phyloP scores from a whole-genome alignment of 179 eudicot species.

The Silene noctiflora region DNA sequence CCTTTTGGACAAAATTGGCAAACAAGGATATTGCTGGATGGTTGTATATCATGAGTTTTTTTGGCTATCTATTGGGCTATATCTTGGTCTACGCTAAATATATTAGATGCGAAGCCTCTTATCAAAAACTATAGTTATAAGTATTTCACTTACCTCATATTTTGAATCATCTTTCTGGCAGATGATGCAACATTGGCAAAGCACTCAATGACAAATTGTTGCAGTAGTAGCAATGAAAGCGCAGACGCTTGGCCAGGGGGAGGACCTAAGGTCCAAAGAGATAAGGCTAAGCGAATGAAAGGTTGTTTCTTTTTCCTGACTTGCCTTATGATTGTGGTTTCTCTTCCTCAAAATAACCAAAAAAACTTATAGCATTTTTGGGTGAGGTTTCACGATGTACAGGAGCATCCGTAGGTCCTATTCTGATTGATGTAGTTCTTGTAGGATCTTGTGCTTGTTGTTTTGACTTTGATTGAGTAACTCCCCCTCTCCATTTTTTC shows the following conservation, averaged over 20 bases:
- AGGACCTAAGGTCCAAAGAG: slow-evolving; percentile 35
- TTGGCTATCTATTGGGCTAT: not conserved
- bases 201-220: slow-evolving; percentile 30
- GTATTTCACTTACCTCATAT: not conserved
- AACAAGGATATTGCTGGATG: not conserved
- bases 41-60: not conserved
- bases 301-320: slow-evolving; percentile 31
- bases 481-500: not conserved
- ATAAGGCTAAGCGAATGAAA: slow-evolving; percentile 37
- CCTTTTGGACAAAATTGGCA: not conserved
- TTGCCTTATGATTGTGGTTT: not conserved
- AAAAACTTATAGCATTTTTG: not conserved
- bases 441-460: not conserved
- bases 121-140: not conserved
- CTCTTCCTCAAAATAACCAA: not conserved
- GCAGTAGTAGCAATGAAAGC: slow-evolving; percentile 57
- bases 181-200: slow-evolving; percentile 43
- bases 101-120: not conserved
- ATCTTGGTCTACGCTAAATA: not conserved
- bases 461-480: too few relatives aligned
- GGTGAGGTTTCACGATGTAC: not conserved
- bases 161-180: slow-evolving; percentile 26
- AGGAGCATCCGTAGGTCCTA: not conserved
- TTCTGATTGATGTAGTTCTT: not conserved
- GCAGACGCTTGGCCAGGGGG: slow-evolving; percentile 39